Evolutionary conservation across 352 stramenopile species (phyloP).

Genomic region (Achlya hypogyna): DNA sequence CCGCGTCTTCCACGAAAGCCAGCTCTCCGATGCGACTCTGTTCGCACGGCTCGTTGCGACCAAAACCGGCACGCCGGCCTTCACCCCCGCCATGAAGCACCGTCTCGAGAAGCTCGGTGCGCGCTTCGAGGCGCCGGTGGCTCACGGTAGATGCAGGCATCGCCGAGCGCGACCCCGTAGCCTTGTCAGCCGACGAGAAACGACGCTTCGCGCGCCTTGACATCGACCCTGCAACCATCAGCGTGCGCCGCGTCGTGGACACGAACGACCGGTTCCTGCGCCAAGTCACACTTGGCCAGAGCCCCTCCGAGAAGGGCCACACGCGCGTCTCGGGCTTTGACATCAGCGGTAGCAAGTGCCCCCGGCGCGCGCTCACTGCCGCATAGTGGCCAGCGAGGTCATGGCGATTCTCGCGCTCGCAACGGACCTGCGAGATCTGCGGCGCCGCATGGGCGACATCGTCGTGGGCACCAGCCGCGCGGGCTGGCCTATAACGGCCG

Average conservation of each 20-base stretch:
- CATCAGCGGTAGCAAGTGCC: conserved; percentile 28
- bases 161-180: conserved; percentile 28
- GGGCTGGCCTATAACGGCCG: conserved; percentile 89
- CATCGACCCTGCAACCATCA: conserved; percentile 92
- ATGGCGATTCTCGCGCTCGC: conserved; percentile 97
- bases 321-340: conserved; percentile 63
- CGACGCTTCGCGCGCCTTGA: conserved; percentile 90
- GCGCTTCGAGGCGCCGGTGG: background rate
- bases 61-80: conserved; percentile 41
- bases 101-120: conserved; percentile 95
- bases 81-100: conserved; percentile 87
- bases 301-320: conserved; percentile 86
- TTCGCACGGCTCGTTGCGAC: conserved; percentile 42
- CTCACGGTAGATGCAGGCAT: background rate
- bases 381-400: conserved; percentile 93
- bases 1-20: conserved; percentile 95
- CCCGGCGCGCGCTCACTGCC: background rate
- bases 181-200: conserved; percentile 84
- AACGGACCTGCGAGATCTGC: conserved; percentile 90
- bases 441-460: conserved; percentile 89
- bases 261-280: conserved; percentile 96
- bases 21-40: conserved; percentile 66
- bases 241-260: conserved; percentile 94
- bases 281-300: conserved; percentile 84
- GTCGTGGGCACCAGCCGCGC: conserved; percentile 85